Evolutionary conservation across 768 basidiomycete species (phyloP), one percentile per base, ranked within the genome.

Genomic region (Mycena floridula): DNA sequence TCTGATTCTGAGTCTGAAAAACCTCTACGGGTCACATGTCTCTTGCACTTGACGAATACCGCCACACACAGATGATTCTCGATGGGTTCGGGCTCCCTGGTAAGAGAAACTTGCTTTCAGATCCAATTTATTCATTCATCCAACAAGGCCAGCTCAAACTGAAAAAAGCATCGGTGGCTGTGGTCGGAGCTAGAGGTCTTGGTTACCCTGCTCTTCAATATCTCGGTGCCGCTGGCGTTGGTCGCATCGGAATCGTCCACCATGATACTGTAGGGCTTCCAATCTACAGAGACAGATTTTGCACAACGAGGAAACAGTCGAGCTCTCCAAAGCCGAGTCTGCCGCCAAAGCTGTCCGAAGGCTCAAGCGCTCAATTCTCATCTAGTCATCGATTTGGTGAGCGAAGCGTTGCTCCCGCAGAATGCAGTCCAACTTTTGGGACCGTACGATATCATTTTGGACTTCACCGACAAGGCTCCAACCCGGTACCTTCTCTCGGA

Each of bases 131-230:
- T 15, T 35, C 15, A 35, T 7, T 7, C 7, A 35, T 4, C 13
- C 13, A 15, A 4, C 3, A 35, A 94, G 95, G 88, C 16, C 95
- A 98, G 61, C 61, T 92, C 32, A 90, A 83, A 60, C 69, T 99
- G 8, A 81, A 81, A 47, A 55, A 68, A 7, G 79, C 92, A 0
- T 81, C 82, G 2, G 82, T 94, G 2, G 81, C 82, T 13, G 90
- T 98, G 3, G 79, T 97, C 3, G 96, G 96, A 22, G 96, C 94
- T 13, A 96, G 96, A 0, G 96, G 96, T 7, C 73, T 99, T 11
- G 96, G 96, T 9, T 98, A 95, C 61, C 93, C 96, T 38, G 90
- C 89, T 30, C 70, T 99, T 37, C 91, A 96, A 58, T 96, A 98
- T 62, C 79, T 99, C 9, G 90, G 81, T 4, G 89, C 91, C 6